Evolutionary conservation across 2,329 filamentous ascomycete genomes (phyloP).

Genomic region (Beauveria sp.): DNA sequence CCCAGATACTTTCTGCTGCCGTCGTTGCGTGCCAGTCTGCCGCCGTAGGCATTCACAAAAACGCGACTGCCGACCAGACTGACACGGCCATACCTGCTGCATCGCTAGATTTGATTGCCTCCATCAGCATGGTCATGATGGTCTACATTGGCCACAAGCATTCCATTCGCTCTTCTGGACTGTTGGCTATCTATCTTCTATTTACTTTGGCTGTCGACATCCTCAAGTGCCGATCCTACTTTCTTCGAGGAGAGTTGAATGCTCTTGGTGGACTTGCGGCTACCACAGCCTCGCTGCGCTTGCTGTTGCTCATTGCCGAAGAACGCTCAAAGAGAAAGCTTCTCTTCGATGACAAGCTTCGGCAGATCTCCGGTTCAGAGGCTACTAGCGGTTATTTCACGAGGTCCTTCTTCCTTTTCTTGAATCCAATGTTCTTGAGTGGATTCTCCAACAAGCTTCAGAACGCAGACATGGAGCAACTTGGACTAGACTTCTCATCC

Average conservation of each 20-base stretch:
- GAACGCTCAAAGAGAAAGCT: constrained; percentile 20
- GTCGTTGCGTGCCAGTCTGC: background rate
- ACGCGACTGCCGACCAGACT: background rate
- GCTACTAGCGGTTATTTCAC: background rate
- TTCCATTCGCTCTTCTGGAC: constrained; percentile 23
- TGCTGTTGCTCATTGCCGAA: constrained; percentile 23
- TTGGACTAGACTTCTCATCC: background rate
- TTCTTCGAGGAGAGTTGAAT: constrained; percentile 19
- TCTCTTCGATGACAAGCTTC: background rate
- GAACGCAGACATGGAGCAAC: background rate
- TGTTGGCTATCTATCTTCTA: constrained; percentile 25
- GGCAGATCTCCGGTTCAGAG: background rate
- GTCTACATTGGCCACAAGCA: constrained; percentile 22
- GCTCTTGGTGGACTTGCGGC: constrained; percentile 21
- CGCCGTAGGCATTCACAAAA: background rate
- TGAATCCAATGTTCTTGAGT: background rate
- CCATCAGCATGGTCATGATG: background rate
- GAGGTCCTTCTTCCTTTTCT: background rate
- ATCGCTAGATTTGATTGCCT: background rate
- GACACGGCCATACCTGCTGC: background rate
- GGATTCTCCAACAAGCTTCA: background rate
- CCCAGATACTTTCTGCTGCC: background rate
- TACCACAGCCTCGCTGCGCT: constrained; percentile 19
- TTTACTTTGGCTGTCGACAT: constrained; percentile 25
- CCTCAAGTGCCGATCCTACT: constrained; percentile 24